Evolutionary conservation across 2,329 filamentous ascomycete species (phyloP).

Genomic region (Sporothrix pallida): DNA sequence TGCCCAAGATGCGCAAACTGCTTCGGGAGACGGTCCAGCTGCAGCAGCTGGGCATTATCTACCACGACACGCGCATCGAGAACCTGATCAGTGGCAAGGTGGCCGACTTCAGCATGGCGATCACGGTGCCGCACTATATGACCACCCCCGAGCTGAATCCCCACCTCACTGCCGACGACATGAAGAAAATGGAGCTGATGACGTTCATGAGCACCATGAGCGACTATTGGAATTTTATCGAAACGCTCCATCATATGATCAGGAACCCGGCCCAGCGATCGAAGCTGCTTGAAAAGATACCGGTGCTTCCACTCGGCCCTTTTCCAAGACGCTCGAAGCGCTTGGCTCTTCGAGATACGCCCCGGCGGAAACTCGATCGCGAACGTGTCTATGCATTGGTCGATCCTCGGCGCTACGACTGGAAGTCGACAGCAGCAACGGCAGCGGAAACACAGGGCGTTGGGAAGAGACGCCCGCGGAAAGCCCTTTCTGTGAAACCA

Average conservation of each 20-base stretch:
- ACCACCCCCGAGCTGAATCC: slow-evolving; percentile 14
- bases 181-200: no score
- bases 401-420: slow-evolving; percentile 18
- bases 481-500: not conserved
- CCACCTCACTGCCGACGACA: slow-evolving; percentile 17
- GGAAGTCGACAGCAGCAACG: not conserved
- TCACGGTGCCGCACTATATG: slow-evolving; percentile 9
- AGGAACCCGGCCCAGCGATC: not conserved
- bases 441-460: not conserved
- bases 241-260: not conserved
- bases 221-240: not conserved
- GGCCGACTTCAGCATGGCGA: not conserved
- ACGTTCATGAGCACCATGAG: not conserved
- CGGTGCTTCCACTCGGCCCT: not conserved
- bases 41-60: slow-evolving; percentile 2
- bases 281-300: not conserved
- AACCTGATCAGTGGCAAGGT: not conserved
- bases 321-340: not conserved
- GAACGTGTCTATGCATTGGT: not conserved
- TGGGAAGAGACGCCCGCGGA: not conserved
- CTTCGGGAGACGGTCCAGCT: not conserved
- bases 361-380: not conserved
- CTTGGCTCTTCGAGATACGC: not conserved
- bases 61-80: not conserved
- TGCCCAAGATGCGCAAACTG: not conserved